A percentile compares a stretch with the other conserved stretches of the same genome.
Evolutionary conservation across 257 asterid genomes (phyloP).

Genomic region (Nicotiana obtusifolia): DNA sequence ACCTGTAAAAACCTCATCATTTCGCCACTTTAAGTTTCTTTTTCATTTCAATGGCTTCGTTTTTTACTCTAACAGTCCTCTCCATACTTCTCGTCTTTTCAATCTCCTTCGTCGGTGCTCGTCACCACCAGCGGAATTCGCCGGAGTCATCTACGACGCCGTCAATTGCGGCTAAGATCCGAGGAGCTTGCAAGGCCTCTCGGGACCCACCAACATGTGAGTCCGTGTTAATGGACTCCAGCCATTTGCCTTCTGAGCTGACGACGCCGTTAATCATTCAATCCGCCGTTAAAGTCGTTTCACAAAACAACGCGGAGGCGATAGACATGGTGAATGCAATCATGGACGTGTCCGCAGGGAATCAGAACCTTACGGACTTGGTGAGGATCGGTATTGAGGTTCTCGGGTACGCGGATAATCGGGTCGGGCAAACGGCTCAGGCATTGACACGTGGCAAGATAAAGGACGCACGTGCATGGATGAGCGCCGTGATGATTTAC

Average conservation of each 20-base stretch:
- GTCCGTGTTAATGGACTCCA: constrained; percentile 20
- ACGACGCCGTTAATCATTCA: constrained; percentile 31
- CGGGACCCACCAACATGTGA: constrained; percentile 37
- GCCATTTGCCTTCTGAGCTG: constrained; percentile 25
- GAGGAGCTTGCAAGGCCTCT: constrained; percentile 53
- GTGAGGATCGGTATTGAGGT: constrained; percentile 35
- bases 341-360: constrained; percentile 20
- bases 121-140: neutral
- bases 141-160: constrained; percentile 10
- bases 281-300: constrained; percentile 31
- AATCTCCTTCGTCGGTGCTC: constrained; percentile 14
- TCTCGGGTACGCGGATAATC: constrained; percentile 29
- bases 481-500: constrained; percentile 45
- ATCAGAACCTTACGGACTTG: constrained; percentile 37
- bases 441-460: constrained; percentile 19
- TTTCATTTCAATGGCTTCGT: constrained; percentile 35
- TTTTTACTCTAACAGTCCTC: constrained; percentile 9
- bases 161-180: constrained; percentile 12
- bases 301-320: constrained; percentile 23
- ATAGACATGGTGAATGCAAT: constrained; percentile 29
- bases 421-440: constrained; percentile 17
- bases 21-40: neutral
- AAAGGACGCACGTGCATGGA: constrained; percentile 69
- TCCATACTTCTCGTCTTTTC: constrained; percentile 5
- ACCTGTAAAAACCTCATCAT: too few relatives aligned